Base-by-base conservation (phyloP, 306 rosid genomes). In the Leucaena leucocephala region DNA sequence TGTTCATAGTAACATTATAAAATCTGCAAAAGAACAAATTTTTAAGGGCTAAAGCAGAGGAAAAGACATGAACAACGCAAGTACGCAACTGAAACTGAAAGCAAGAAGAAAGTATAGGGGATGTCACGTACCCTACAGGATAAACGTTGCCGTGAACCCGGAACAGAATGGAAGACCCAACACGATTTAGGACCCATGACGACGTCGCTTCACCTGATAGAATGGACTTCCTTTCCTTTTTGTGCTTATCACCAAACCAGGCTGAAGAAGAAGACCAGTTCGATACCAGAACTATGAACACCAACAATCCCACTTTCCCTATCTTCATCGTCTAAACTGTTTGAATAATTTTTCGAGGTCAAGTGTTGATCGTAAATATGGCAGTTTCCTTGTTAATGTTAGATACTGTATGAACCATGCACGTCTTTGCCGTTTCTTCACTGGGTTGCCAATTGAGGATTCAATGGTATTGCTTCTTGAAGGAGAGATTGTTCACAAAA, bases 121-220 rank as follows among this genome's bases (percentile, higher is more conserved):
- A 61, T 61, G 66, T 27, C 67, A 78, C 85, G 19, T 82, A 89
- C 98, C 98, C 98, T 54, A 87, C 82, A 74, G 98, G 98, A 83
- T 85, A 94, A 68, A 94, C 97, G 55, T 94, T 94, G 48, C 97
- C 97, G 21, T 87, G 83, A 82, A 90, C 71, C 0, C 92, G 92
- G 78, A 94, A 66, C 40, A 92, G 88, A 79, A 94, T 13, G 40
- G 97, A 94, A 61, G 98, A 89, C 36, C 92, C 90, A 65, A 68
- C 74, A 75, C 85, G 84, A 38, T 81, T 82, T 65, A 82, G 54
- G 76, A 62, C 76, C 78, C 84, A 78, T 50, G 97, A 74, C 36
- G 92, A 84, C 34, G 85, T 45, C 55, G 87, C 40, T 33, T 77
- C 84, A 34, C 6, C 52, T 64, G 90, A 82, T 16, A 45, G 50